Evolutionary conservation across 2,329 filamentous ascomycete genomes (phyloP), one percentile per base, ranked within the genome.

Genomic region (Dothidotthia symphoricarpi): DNA sequence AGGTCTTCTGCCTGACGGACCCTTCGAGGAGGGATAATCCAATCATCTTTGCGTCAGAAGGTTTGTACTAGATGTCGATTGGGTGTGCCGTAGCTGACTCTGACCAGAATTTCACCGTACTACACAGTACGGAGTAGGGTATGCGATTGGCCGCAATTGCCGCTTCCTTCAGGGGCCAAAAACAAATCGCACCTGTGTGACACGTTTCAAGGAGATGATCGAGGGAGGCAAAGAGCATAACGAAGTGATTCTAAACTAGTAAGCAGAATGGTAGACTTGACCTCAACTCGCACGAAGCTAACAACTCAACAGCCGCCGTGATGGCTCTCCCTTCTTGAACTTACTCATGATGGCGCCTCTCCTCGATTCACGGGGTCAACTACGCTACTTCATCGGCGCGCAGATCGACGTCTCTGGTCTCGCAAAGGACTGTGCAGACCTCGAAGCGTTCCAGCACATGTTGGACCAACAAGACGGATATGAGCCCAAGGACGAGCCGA

Each of bases 231-330:
- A 78, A 49, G 85, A 89, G 53, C 79, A 83, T 47, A 85, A 76
- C 36, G 86, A 90, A 53, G 79, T 86, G 0, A 81, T 90, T 38
- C 67, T 90, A 25, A 90, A 90, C 61, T 90, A 86, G 76, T 80
- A 67, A 55, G 75, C 64, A 9, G 12, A 12, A 16, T 7, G 8
- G 9, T 5, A 9, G 19, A 22, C 19, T 22, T 9, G 5, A 22
- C 19, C 24, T 12, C 13, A 13, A 26, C 7, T 12, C 11, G 24
- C 4, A 28, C 11, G 2, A 11, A 6, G 12, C 15, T 13, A 4
- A 27, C 16, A 4, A 24, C n/a, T 11, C 9, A 10, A 35, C 25
- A 80, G 77, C 55, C 78, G 84, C 22, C 78, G 84, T n/a, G 85
- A 88, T 51, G 85, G 85, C 0, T 85, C 82, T 1, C 83, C 83